Conservation (phyloP, 352 stramenopile species). For the Pythium aquatile region DNA sequence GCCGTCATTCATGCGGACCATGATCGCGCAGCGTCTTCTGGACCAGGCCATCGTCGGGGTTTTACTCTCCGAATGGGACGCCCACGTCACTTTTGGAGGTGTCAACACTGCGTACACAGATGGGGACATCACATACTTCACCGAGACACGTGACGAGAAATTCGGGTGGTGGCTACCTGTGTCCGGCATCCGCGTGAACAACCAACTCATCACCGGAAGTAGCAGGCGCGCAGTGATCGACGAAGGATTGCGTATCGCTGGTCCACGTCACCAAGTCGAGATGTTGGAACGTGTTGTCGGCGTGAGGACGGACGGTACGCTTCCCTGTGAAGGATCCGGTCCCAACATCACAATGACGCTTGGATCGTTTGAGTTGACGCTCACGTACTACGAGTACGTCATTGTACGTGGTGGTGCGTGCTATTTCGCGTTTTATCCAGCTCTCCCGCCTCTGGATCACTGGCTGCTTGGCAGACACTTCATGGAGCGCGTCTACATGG, state of each 20-base stretch:
- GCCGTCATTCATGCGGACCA: not conserved
- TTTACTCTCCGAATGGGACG: not conserved
- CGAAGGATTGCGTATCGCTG: not conserved
- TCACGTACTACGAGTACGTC: not conserved
- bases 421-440: not conserved
- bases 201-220: not conserved
- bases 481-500: constrained; percentile 6
- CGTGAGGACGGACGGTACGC: not conserved
- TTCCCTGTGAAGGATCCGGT: constrained; percentile 3
- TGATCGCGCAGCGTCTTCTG: not conserved
- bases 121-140: constrained; percentile 6
- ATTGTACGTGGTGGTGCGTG: not conserved
- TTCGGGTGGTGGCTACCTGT: not conserved
- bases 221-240: not conserved
- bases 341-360: constrained; percentile 1
- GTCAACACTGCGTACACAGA: not conserved
- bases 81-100: constrained; percentile 2
- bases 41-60: not conserved
- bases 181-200: not conserved
- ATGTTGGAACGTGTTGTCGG: not conserved
- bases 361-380: not conserved
- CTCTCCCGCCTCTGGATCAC: not conserved
- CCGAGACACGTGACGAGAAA: not conserved
- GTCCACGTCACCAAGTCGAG: not conserved
- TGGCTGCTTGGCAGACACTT: constrained; percentile 5